Conservation (phyloP, 208 protist species). For the Trypanosoma scelopori region DNA sequence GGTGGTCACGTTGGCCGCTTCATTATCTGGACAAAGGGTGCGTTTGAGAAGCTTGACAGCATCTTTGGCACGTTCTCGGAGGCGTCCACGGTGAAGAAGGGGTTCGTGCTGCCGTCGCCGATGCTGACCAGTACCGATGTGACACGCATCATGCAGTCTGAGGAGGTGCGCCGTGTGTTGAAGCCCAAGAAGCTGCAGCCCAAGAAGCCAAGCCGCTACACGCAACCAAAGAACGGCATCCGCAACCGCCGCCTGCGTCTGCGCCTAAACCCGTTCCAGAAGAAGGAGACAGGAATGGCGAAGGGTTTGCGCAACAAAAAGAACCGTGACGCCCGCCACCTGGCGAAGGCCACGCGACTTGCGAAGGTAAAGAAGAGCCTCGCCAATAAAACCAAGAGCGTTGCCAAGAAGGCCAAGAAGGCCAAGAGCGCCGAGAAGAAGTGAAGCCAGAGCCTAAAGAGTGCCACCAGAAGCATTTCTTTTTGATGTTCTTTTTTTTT, state of each 20-base stretch:
- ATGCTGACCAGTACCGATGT: conserved; percentile 79
- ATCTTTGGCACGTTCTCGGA: conserved; percentile 94
- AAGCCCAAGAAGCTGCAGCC: conserved; percentile 75
- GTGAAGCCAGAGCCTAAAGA: conserved; percentile 20
- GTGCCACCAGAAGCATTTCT: not conserved
- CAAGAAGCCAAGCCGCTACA: conserved; percentile 54
- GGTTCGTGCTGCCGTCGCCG: conserved; percentile 64
- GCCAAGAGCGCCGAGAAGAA: conserved; percentile 58
- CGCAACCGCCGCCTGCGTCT: conserved; percentile 79
- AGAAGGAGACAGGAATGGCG: conserved; percentile 52
- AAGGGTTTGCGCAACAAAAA: conserved; percentile 53
- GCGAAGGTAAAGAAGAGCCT: conserved; percentile 59
- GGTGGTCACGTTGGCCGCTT: conserved; percentile 99
- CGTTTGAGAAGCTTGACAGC: conserved; percentile 97
- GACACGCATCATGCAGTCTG: conserved; percentile 81
- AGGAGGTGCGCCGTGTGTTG: conserved; percentile 76
- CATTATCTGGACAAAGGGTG: conserved; percentile 98
- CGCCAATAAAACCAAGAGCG: conserved; percentile 40
- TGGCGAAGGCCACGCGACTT: conserved; percentile 34
- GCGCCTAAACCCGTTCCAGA: conserved; percentile 77
- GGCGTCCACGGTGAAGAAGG: conserved; percentile 87
- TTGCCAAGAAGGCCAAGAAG: conserved; percentile 44
- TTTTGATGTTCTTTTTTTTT: conserved; percentile 3
- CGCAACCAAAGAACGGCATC: conserved; percentile 61
- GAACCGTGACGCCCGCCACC: conserved; percentile 54